Evolutionary conservation across 106 monocot genomes (phyloP).

Genomic region (Allium sativum): DNA sequence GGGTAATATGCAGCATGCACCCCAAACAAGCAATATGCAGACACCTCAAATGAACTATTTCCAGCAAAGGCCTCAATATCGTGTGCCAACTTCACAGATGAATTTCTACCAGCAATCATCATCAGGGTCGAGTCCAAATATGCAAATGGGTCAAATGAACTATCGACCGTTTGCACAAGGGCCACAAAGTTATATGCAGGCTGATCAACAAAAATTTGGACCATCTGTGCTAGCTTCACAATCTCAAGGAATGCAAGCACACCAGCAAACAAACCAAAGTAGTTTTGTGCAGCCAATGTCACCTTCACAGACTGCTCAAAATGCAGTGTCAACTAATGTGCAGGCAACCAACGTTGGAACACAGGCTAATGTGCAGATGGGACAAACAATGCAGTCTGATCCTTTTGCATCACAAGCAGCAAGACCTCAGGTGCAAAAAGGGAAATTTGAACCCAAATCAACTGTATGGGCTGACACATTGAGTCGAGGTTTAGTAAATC

Average conservation of each 20-base stretch:
- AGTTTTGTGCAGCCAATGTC: neutral
- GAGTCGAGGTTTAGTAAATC: conserved; percentile 81
- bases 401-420: conserved; percentile 10
- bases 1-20: too few relatives aligned
- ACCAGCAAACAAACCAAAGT: neutral
- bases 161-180: conserved; percentile 1
- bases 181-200: conserved; percentile 2
- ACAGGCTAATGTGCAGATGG: conserved; percentile 7
- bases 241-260: neutral
- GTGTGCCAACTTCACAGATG: conserved; percentile 5
- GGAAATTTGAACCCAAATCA: conserved; percentile 88
- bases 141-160: conserved; percentile 6
- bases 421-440: conserved; percentile 32
- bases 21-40: conserved; percentile 1
- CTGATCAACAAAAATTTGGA: neutral
- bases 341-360: neutral
- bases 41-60: conserved; percentile 2
- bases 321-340: neutral
- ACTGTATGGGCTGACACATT: conserved; percentile 90
- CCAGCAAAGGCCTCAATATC: neutral
- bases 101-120: conserved; percentile 2
- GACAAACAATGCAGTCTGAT: conserved; percentile 4
- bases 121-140: neutral
- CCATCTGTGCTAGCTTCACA: neutral
- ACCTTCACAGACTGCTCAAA: conserved; percentile 3